Evolutionary conservation across 2,329 filamentous ascomycete species (phyloP).

Genomic region (Colletotrichum viniferum): DNA sequence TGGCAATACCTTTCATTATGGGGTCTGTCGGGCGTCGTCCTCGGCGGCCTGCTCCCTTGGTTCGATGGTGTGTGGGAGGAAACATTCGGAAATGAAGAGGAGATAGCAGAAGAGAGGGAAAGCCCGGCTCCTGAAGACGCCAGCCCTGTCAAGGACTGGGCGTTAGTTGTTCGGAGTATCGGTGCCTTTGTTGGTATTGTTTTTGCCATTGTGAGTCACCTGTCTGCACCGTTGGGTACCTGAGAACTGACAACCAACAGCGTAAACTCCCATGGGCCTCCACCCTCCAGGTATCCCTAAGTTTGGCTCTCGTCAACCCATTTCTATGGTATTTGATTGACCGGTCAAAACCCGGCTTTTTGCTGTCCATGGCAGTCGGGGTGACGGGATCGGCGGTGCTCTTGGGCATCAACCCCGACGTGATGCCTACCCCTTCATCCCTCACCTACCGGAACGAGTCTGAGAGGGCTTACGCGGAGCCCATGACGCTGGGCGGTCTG

Average conservation of each 20-base stretch:
- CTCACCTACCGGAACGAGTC: constrained; percentile 31
- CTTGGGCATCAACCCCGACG: constrained; percentile 75
- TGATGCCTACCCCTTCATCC: constrained; percentile 72
- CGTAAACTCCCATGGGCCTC: constrained; percentile 92
- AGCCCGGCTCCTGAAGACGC: constrained; percentile 30
- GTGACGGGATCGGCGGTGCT: constrained; percentile 75
- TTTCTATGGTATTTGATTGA: constrained; percentile 97
- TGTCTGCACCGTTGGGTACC: neutral
- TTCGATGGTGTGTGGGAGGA: constrained; percentile 78
- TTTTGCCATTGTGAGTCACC: constrained; percentile 74
- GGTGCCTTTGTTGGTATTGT: constrained; percentile 66
- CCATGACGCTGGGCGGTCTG: constrained; percentile 54
- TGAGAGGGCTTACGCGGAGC: constrained; percentile 20
- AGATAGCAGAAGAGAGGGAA: constrained; percentile 28
- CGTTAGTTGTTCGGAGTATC: constrained; percentile 61
- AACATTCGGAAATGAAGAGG: constrained; percentile 43
- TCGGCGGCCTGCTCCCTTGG: constrained; percentile 84
- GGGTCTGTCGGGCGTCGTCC: constrained; percentile 77
- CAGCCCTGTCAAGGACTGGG: constrained; percentile 71
- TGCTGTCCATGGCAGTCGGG: constrained; percentile 77
- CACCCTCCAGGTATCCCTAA: constrained; percentile 89
- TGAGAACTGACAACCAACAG: constrained; percentile 45
- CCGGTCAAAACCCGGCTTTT: constrained; percentile 82
- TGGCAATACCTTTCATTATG: constrained; percentile 79
- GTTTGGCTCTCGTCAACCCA: constrained; percentile 88